Evolutionary conservation across 2,329 filamentous ascomycete genomes (phyloP), one percentile per base, ranked within the genome.

Genomic region (Calycina herbarum): DNA sequence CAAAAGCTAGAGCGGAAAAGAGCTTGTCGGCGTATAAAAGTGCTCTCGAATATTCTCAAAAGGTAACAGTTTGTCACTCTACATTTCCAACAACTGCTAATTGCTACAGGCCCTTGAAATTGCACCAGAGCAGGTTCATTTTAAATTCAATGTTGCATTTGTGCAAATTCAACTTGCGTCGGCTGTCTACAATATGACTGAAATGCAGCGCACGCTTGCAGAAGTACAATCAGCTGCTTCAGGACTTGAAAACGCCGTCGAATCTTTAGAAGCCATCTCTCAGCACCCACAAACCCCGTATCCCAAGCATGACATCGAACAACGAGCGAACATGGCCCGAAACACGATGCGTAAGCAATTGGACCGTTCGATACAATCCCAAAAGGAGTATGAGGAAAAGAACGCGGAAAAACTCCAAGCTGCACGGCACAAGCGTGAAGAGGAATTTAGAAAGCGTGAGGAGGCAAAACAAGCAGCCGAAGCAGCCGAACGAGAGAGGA

Each of bases 71-170:
- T 29, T 11, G 13, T 54, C 11, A 2, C 29, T 6, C 38, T 24
- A 24, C 33, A 3, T 7, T 35, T 60, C 1, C 57, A 59, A 59
- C 56, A 38, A 27, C 64, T 35, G 15, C 67, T 78, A 69, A 78
- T 72, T 66, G 42, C 64, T 38, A 38, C 60, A 90, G 85, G 93
- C 94, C 31, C 86, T 96, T 20, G 86, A 88, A 64, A 85, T 91
- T 63, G 88, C 91, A 0, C 91, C 93, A 0, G 91, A 95, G 4
- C 92, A 96, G 73, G 84, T 94, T 35, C 93, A 97, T 78, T 92
- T 95, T 78, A 93, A 95, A 77, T 99, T 99, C 85, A 99, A 99
- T 74, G 92, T 99, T 33, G 95, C 95, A 0, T 99, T 97, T 75
- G 92, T 98, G 33, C 95, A 98, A 76, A 96, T 97, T 68, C 94